Conservation (phyloP, 176 grass and related monocot genomes). For the Zoysia pacifica region DNA sequence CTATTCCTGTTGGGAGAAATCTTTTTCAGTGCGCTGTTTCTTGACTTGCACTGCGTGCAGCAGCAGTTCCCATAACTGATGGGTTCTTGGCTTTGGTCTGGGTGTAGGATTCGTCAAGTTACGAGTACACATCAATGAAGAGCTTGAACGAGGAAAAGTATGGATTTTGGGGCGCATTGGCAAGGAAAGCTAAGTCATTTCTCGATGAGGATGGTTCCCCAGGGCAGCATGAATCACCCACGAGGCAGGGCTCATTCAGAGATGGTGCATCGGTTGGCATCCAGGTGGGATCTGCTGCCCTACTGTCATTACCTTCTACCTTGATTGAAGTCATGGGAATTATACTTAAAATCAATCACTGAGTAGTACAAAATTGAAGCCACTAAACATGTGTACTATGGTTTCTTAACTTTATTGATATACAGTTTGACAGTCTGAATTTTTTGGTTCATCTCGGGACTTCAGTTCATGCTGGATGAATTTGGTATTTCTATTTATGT, state of each 20-base stretch:
- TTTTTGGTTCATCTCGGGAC: constrained; percentile 17
- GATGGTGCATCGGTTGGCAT: constrained; percentile 36
- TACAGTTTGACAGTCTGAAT: neutral
- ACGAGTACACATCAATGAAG: constrained; percentile 85
- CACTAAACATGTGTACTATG: constrained; percentile 21
- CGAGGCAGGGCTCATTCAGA: constrained; percentile 41
- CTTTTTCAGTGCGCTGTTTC: neutral
- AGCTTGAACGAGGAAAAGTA: constrained; percentile 87
- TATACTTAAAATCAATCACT: constrained; percentile 16
- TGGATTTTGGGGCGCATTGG: constrained; percentile 80
- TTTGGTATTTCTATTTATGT: constrained; percentile 1
- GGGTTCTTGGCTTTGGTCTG: neutral
- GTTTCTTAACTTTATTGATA: constrained; percentile 26
- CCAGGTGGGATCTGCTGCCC: constrained; percentile 50
- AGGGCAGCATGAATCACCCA: constrained; percentile 45
- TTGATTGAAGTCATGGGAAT: constrained; percentile 13
- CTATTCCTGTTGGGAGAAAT: neutral
- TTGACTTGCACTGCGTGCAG: neutral
- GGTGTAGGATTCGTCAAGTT: constrained; percentile 61
- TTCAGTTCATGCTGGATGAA: neutral
- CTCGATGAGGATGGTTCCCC: constrained; percentile 74
- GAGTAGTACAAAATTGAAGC: neutral
- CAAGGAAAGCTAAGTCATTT: constrained; percentile 83
- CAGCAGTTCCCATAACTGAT: neutral
- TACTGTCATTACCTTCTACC: constrained; percentile 12